Evolutionary conservation across 257 asterid genomes (phyloP).

Genomic region (Solanum dulcamara): DNA sequence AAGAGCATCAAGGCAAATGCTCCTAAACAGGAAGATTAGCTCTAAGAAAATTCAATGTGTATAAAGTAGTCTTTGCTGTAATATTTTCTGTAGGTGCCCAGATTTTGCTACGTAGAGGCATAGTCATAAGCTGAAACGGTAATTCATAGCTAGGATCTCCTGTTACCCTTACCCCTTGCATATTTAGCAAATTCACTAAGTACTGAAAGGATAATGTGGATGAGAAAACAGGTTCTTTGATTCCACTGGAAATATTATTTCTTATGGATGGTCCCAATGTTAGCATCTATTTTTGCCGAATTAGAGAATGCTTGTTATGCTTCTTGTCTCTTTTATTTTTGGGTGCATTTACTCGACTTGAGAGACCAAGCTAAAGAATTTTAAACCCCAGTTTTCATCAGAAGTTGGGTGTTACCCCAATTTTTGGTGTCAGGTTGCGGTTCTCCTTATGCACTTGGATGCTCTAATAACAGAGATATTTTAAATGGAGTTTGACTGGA

Average conservation of each 20-base stretch:
- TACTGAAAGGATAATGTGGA: background rate
- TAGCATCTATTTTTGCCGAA: background rate
- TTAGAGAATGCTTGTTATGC: background rate
- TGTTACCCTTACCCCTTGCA: background rate
- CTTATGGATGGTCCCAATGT: background rate
- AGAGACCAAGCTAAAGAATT: background rate
- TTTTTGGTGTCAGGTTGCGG: background rate
- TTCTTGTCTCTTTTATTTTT: background rate
- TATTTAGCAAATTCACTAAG: background rate
- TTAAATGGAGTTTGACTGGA: background rate
- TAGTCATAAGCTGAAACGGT: slow-evolving; percentile 17
- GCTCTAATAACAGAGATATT: background rate
- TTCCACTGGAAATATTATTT: background rate
- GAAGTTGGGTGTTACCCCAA: background rate
- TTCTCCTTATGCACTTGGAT: background rate
- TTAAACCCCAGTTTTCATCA: background rate
- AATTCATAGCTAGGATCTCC: background rate
- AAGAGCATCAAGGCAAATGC: slow-evolving; percentile 79
- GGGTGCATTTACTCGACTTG: background rate
- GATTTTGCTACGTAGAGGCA: slow-evolving; percentile 15
- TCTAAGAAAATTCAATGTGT: slow-evolving; percentile 1
- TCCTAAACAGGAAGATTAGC: slow-evolving; percentile 32
- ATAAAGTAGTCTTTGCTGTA: slow-evolving; percentile 2
- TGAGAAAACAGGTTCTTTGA: background rate
- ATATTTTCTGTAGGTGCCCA: slow-evolving; percentile 12